These are phyloP conservation scores for Aspergillus avenaceus DNA, from an alignment of 495 filamentous ascomycete genomes.

Conservation along the genomic window DNA sequence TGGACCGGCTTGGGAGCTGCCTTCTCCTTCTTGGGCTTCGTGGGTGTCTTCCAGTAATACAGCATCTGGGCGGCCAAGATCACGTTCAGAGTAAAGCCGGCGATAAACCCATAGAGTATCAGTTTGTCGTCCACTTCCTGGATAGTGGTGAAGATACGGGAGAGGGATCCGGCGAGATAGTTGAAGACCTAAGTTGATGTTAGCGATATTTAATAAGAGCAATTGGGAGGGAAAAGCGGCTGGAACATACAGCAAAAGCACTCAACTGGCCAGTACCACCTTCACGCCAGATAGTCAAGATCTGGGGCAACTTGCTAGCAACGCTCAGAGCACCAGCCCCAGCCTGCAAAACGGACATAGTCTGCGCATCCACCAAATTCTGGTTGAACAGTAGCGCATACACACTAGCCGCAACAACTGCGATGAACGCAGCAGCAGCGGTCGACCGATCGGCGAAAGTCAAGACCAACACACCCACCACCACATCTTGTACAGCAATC, in stretches of 20 bases:
- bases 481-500: conserved; percentile 86
- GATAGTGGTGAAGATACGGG: conserved; percentile 93
- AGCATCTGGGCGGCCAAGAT: conserved; percentile 88
- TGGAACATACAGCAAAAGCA: conserved; percentile 79
- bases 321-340: conserved; percentile 79
- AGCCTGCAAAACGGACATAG: conserved; percentile 74
- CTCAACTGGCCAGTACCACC: conserved; percentile 92
- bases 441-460: conserved; percentile 63
- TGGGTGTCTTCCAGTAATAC: conserved; percentile 87
- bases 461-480: conserved; percentile 79
- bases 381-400: conserved; percentile 66
- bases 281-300: conserved; percentile 73
- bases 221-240: neutral
- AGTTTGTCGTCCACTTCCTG: conserved; percentile 94
- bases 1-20: conserved; percentile 24
- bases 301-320: conserved; percentile 90
- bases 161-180: conserved; percentile 86
- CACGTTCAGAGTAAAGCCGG: conserved; percentile 81
- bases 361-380: conserved; percentile 60
- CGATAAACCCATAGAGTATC: conserved; percentile 89
- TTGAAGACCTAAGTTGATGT: conserved; percentile 75
- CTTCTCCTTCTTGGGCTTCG: conserved; percentile 34
- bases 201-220: conserved; percentile 5
- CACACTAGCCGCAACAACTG: conserved; percentile 60
- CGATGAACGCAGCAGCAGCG: conserved; percentile 69